phyloP scores from a whole-genome alignment of 352 stramenopile species.

The Phytophthora ohioensis region DNA sequence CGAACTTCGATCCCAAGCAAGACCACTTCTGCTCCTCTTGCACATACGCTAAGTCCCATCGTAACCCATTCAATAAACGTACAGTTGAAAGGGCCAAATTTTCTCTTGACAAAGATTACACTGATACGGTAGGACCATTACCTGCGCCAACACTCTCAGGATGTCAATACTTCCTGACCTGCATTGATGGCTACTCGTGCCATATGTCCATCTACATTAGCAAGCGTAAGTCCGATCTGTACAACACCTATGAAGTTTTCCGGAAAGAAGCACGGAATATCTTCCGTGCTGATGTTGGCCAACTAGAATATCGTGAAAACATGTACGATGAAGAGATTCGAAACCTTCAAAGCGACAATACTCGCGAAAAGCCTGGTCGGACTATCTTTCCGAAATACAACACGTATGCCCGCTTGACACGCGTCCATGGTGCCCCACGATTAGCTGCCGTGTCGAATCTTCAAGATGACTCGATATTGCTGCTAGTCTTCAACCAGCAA shows the following conservation, averaged over 20 bases:
- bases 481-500: too few species aligned
- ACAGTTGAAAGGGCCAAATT: conserved; percentile 29
- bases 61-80: conserved; percentile 17
- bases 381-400: too few species aligned
- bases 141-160: conserved; percentile 17
- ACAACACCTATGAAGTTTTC: neutral
- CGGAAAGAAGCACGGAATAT: neutral
- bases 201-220: conserved; percentile 33
- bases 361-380: too few species aligned
- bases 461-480: too few species aligned
- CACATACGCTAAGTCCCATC: conserved; percentile 14
- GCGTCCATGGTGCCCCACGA: too few species aligned
- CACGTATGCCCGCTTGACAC: too few species aligned
- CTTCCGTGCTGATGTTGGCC: too few species aligned
- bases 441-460: too few species aligned
- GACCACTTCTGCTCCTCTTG: conserved; percentile 23
- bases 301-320: too few species aligned
- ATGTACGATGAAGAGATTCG: too few species aligned
- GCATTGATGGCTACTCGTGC: conserved; percentile 29
- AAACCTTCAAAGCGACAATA: too few species aligned
- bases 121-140: conserved; percentile 23
- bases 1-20: conserved; percentile 8
- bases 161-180: conserved; percentile 29
- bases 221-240: neutral
- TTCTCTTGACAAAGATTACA: conserved; percentile 24